Evolutionary conservation across 1,139 yeast genomes (phyloP).

Genomic region (Lodderomyces orthopsilosis): DNA sequence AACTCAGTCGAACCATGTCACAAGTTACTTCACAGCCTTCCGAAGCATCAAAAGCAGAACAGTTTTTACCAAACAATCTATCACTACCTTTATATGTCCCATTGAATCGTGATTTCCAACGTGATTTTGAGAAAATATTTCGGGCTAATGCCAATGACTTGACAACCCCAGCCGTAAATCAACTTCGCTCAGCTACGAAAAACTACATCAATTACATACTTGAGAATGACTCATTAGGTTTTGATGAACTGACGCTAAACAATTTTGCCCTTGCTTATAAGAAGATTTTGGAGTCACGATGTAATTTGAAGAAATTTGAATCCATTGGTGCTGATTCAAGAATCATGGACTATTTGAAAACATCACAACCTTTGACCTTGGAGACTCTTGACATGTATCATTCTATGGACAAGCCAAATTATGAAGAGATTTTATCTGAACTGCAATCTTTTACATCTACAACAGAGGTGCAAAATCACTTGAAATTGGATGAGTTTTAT

Average conservation of each 20-base stretch:
- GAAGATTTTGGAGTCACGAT: background rate
- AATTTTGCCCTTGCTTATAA: slow-evolving; percentile 5
- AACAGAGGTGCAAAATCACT: background rate
- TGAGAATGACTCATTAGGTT: slow-evolving; percentile 9
- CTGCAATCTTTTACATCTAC: slow-evolving; percentile 5
- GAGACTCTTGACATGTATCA: slow-evolving; percentile 21
- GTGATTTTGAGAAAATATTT: slow-evolving; percentile 12
- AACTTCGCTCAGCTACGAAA: slow-evolving; percentile 6
- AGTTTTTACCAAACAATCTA: slow-evolving; percentile 8
- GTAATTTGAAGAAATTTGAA: slow-evolving; percentile 1
- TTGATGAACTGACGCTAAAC: slow-evolving; percentile 8
- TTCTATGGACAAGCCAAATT: slow-evolving; percentile 8
- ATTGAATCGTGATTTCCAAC: slow-evolving; percentile 5
- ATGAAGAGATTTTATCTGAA: slow-evolving; percentile 11
- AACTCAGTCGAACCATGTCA: too few relatives aligned
- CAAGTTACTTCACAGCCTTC: background rate
- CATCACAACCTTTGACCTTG: slow-evolving; percentile 10
- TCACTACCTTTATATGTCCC: slow-evolving; percentile 14
- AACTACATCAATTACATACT: slow-evolving; percentile 12
- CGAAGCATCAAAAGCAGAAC: slow-evolving; percentile 3
- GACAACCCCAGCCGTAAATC: slow-evolving; percentile 5
- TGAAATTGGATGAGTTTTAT: slow-evolving; percentile 14
- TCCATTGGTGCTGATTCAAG: background rate
- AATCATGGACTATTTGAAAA: background rate
- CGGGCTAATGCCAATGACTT: slow-evolving; percentile 3